phyloP scores from a whole-genome alignment of 441 rosid species.

The Cnidoscolus chayamansa region DNA sequence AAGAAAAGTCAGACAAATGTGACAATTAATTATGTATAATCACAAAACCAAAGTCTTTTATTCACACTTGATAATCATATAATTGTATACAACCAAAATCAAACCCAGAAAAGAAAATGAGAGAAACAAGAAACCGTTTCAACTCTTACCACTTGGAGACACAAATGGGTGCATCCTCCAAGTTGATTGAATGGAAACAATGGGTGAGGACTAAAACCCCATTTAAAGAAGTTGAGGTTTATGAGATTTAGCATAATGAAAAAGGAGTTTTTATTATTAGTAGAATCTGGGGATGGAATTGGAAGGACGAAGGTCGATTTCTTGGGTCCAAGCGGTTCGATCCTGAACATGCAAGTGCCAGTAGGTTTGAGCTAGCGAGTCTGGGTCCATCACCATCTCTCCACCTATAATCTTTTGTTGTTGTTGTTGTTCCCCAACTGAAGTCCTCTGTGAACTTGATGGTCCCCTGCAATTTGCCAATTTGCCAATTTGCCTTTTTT shows the following conservation, averaged over 20 bases:
- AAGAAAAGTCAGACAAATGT: background rate
- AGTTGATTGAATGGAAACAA: background rate
- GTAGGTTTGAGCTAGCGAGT: constrained; percentile 80
- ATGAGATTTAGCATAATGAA: constrained; percentile 24
- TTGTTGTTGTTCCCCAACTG: constrained; percentile 49
- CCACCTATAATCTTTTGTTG: constrained; percentile 31
- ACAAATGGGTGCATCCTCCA: constrained; percentile 6
- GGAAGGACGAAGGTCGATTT: constrained; percentile 78
- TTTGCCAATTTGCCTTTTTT: background rate
- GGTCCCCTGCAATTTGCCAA: constrained; percentile 42
- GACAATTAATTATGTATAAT: background rate
- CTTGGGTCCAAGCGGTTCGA: constrained; percentile 86
- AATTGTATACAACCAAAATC: background rate
- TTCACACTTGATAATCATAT: background rate
- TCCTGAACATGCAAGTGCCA: constrained; percentile 87
- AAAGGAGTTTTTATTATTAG: constrained; percentile 6
- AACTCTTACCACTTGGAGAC: background rate
- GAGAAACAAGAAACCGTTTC: background rate
- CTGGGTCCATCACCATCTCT: constrained; percentile 64
- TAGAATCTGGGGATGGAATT: constrained; percentile 13
- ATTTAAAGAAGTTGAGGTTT: background rate
- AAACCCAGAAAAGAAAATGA: background rate
- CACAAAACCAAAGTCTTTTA: constrained; percentile 4
- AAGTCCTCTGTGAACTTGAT: constrained; percentile 34
- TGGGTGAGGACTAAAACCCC: background rate